These are phyloP conservation scores for Ophiostoma sp. DNA, from an alignment of 2,329 filamentous ascomycete species.

Conservation along the genomic window DNA sequence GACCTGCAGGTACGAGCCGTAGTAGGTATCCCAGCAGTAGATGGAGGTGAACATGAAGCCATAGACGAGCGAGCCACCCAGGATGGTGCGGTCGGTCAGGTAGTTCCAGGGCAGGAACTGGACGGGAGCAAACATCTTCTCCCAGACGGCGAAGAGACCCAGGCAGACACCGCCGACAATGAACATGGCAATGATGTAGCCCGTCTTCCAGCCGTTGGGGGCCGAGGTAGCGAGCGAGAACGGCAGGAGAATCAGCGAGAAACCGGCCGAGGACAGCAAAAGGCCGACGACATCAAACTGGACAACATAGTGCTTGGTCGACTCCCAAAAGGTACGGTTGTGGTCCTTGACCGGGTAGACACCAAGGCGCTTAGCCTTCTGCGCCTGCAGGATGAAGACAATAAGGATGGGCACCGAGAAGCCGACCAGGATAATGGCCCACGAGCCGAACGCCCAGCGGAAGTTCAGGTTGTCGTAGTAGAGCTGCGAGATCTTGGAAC, in stretches of 20 bases:
- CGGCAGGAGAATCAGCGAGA: conserved; percentile 66
- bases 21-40: conserved; percentile 34
- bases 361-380: conserved; percentile 58
- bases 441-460: conserved; percentile 69
- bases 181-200: conserved; percentile 45
- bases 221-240: conserved; percentile 57
- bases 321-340: conserved; percentile 48
- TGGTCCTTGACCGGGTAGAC: conserved; percentile 44
- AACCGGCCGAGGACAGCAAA: conserved; percentile 60
- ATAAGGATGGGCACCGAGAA: conserved; percentile 58
- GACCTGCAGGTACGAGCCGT: conserved; percentile 30
- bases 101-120: conserved; percentile 46
- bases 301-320: conserved; percentile 53
- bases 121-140: conserved; percentile 41
- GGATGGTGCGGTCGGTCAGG: conserved; percentile 48
- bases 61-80: conserved; percentile 32
- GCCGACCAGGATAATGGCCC: conserved; percentile 62
- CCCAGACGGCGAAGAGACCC: conserved; percentile 42
- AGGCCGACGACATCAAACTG: conserved; percentile 67
- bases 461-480: conserved; percentile 56
- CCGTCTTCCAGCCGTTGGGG: conserved; percentile 43
- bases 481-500: conserved; percentile 54
- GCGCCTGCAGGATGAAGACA: conserved; percentile 59
- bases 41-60: conserved; percentile 27
- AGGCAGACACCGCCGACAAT: conserved; percentile 42